Evolutionary conservation across 1,139 yeast genomes (phyloP).

Genomic region (Debaryomyces sp.): DNA sequence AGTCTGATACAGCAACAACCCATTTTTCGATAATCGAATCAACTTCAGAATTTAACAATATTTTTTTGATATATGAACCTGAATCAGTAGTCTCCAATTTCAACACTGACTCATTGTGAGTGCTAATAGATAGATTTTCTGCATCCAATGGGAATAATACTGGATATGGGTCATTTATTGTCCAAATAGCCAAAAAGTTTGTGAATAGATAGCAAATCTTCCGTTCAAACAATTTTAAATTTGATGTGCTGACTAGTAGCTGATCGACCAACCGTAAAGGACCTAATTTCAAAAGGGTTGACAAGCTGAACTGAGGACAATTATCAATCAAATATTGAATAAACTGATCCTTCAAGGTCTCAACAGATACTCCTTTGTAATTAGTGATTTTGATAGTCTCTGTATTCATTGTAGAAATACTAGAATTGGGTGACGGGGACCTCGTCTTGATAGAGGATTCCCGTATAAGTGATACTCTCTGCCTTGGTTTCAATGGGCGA

Average conservation of each 20-base stretch:
- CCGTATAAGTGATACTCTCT: neutral
- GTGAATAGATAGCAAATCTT: conserved; percentile 37
- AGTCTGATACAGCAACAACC: conserved; percentile 47
- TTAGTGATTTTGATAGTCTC: conserved; percentile 19
- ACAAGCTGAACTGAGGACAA: conserved; percentile 26
- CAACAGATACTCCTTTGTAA: conserved; percentile 25
- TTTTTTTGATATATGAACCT: neutral
- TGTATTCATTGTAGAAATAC: conserved; percentile 21
- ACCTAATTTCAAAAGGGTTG: conserved; percentile 35
- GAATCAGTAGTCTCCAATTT: conserved; percentile 12
- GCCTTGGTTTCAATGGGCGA: neutral
- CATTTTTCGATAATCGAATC: conserved; percentile 44
- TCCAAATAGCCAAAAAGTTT: conserved; percentile 33
- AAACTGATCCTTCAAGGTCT: conserved; percentile 30
- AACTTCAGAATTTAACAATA: conserved; percentile 25
- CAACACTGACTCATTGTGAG: conserved; percentile 22
- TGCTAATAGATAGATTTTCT: conserved; percentile 13
- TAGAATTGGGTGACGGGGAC: conserved; percentile 24
- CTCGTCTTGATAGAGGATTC: conserved; percentile 11
- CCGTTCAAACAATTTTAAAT: conserved; percentile 12
- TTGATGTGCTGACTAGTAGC: conserved; percentile 22
- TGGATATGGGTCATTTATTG: conserved; percentile 6
- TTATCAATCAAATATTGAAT: conserved; percentile 30
- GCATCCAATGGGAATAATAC: conserved; percentile 17
- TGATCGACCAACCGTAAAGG: conserved; percentile 41